phyloP scores from a whole-genome alignment of 1,139 yeast genomes.

The Petasospora rhodanensis region DNA sequence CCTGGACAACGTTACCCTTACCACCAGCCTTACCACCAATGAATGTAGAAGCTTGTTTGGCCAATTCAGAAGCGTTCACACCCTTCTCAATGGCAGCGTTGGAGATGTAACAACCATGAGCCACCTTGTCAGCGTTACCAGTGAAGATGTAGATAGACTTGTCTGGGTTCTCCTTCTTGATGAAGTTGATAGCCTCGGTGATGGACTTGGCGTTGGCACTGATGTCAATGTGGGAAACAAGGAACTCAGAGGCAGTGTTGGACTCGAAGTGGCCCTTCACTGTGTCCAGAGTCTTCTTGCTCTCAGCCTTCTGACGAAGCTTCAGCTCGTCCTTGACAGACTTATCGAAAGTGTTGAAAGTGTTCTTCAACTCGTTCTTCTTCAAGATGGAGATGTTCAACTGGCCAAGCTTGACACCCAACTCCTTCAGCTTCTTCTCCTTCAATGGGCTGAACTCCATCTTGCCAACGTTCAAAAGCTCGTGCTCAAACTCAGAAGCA shows the following conservation, averaged over 20 bases:
- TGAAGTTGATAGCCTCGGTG: conserved; percentile 82
- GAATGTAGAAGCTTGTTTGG: conserved; percentile 59
- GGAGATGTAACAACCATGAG: conserved; percentile 90
- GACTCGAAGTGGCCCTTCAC: conserved; percentile 66
- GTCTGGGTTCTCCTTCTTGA: conserved; percentile 72
- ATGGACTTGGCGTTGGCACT: conserved; percentile 90
- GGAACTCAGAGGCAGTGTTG: conserved; percentile 43
- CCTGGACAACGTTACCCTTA: conserved; percentile 93
- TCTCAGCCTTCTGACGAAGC: conserved; percentile 81
- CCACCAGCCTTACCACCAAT: conserved; percentile 99
- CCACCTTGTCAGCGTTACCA: conserved; percentile 73
- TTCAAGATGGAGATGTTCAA: conserved; percentile 76
- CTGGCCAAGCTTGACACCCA: conserved; percentile 80
- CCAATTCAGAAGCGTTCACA: conserved; percentile 71
- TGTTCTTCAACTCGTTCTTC: conserved; percentile 70
- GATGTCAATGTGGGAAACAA: conserved; percentile 64
- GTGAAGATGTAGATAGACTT: conserved; percentile 82
- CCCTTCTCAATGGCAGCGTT: conserved; percentile 69
- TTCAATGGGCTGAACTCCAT: conserved; percentile 63
- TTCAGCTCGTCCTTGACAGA: conserved; percentile 83
- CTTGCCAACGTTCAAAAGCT: conserved; percentile 53
- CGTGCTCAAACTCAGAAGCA: conserved; percentile 65
- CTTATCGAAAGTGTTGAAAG: conserved; percentile 78
- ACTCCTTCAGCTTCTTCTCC: conserved; percentile 75
- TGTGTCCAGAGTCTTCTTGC: conserved; percentile 74